Evolutionary conservation across 768 basidiomycete genomes (phyloP), one percentile per base, ranked within the genome.

Genomic region (Porphyrellus cyaneotinctus): DNA sequence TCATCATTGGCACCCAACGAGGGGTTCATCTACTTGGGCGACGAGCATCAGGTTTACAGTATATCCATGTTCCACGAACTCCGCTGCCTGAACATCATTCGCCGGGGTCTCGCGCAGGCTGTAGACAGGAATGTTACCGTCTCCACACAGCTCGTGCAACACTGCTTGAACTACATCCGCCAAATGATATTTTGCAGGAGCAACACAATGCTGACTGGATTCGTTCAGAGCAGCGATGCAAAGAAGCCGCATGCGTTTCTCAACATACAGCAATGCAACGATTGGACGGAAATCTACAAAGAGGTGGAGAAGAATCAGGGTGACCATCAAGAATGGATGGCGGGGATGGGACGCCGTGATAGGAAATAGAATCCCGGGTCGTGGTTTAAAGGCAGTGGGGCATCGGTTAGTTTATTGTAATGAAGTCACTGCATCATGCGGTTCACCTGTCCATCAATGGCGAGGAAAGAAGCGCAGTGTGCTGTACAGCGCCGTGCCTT

Each of bases 31-130:
- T 51, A 51, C 17, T 28, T 45, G 5, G 51, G 51, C 12, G 43
- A 46, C 28, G 24, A 51, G 10, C 36, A 31, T 18, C 28, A 32
- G 9, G 22, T 15, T 2, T 38, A 33, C 28, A 46, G 51, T 8
- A 51, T 51, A 46, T 51, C 43, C 36, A 51, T 46, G 51, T 51
- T 18, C 20, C 51, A 46, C 43, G 51, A 46, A 23, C 51, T 46
- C 12, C 43, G 51, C 3, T 51, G 51, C 36, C 31, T 45, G 35
- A 38, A 46, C 17, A 15, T 51, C 20, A 31, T 51, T 45, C 50
- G 50, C 35, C 26, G 45, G 15, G 50, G 43, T 10, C 17, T 51
- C 43, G 20, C 31, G 35, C 43, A 51, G 28, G 18, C 35, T 10
- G 37, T 51, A 23, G 22, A 38, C 33, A 24, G 41, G 36, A 37